Evolutionary conservation across 768 basidiomycete species (phyloP), one percentile per base, ranked within the genome.

Genomic region (Xerocomellus chrysenteron): DNA sequence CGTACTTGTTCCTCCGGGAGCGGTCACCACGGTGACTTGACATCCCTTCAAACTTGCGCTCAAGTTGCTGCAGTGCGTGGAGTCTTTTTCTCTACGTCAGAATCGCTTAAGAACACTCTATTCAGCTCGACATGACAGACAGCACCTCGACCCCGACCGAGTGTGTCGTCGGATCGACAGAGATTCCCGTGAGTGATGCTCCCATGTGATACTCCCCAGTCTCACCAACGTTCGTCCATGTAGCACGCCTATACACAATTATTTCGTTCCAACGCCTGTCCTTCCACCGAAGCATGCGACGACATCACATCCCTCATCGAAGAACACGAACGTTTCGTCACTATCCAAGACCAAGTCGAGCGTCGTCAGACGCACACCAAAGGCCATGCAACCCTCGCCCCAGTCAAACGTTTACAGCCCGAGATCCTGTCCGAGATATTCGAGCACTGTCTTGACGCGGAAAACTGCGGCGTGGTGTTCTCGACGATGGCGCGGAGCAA

Each of bases 341-440:
- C 41, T 14, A 39, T 65, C 52, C 59, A 54, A 52, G 44, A 36
- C 14, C 50, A 68, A 14, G 39, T 57, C 17, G 37, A 35, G 3
- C 40, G 35, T 17, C 45, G 47, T 16, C 59, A 59, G 7, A 42
- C 35, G 3, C 35, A 51, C 17, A 53, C 55, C 0, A 54, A 54
- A 35, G 49, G 54, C 26, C 45, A 56, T 10, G 52, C 55, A 7
- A 54, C 48, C 16, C 50, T 63, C 4, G 50, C 68, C 12, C 69
- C 68, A 9, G 61, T 69, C 59, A 60, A 57, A 40, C 61, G 68
- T 35, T 32, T 69, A 21, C 68, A 66, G 0, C 64, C 68, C 3
- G 68, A 69, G 41, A 49, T 70, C 24, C 41, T 69, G 21, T 63
- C 68, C 21, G 59, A 64, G 43, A 64, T 69, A 17, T 68, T 68